These are phyloP conservation scores for Metschnikowia matae DNA, from an alignment of 805 yeast genomes.

Conservation along the genomic window DNA sequence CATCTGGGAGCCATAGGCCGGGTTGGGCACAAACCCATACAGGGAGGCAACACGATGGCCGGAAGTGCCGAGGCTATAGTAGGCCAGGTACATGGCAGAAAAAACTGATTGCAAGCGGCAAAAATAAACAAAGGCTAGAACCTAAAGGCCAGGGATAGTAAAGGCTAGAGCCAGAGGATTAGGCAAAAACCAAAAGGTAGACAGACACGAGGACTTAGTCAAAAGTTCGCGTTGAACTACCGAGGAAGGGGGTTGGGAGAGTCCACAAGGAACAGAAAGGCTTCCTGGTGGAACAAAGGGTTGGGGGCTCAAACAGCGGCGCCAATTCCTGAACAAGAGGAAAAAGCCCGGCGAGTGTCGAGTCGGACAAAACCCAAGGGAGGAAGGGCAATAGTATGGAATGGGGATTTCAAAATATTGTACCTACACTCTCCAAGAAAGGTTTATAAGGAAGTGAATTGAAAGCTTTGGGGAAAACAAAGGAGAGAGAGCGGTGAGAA, in stretches of 20 bases:
- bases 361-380: constrained; percentile 5
- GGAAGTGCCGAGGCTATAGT: constrained; percentile 30
- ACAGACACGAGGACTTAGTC: constrained; percentile 34
- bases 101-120: neutral
- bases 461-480: constrained; percentile 1
- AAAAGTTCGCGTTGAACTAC: constrained; percentile 31
- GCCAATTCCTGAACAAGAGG: neutral
- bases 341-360: neutral
- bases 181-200: neutral
- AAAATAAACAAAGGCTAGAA: neutral
- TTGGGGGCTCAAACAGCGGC: constrained; percentile 4
- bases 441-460: constrained; percentile 4
- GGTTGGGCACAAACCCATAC: constrained; percentile 21
- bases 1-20: constrained; percentile 9
- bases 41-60: constrained; percentile 36
- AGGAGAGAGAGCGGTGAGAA: neutral
- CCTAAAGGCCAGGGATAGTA: neutral
- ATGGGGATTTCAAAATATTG: constrained; percentile 2
- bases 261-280: constrained; percentile 3
- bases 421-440: constrained; percentile 6
- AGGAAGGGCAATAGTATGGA: constrained; percentile 5
- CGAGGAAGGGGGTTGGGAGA: neutral
- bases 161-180: neutral
- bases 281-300: constrained; percentile 4
- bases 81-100: constrained; percentile 9